These are phyloP conservation scores for Beauveria bassiana DNA, from an alignment of 2,329 filamentous ascomycete genomes.

Conservation along the genomic window DNA sequence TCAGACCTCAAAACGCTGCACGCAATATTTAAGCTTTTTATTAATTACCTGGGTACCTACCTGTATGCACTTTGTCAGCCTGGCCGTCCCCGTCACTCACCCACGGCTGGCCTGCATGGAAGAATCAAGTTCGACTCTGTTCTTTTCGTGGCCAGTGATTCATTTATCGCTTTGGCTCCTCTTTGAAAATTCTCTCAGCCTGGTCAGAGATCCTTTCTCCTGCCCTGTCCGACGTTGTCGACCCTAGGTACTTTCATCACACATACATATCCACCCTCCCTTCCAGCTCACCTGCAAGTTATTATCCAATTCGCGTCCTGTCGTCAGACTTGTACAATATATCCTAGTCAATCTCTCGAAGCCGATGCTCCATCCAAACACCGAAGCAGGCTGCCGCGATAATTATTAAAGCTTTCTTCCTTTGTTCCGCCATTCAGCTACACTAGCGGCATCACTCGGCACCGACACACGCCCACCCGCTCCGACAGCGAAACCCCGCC, in stretches of 20 bases:
- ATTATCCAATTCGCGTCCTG: too few relatives aligned
- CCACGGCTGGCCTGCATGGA: not conserved
- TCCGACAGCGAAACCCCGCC: conserved; percentile 6
- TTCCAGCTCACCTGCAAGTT: too few relatives aligned
- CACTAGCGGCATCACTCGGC: not conserved
- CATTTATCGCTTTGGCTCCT: not conserved
- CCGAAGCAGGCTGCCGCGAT: too few relatives aligned
- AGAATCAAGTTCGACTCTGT: not conserved
- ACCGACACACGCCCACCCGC: not conserved
- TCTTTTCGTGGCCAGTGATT: not conserved
- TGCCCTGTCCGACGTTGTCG: not conserved
- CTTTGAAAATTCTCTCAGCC: not conserved
- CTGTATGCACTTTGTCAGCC: too few relatives aligned
- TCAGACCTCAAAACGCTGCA: not conserved
- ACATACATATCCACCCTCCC: not conserved
- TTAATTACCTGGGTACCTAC: too few relatives aligned
- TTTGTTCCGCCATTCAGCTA: not conserved
- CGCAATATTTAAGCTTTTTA: not conserved
- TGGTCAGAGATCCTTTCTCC: not conserved
- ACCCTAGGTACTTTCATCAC: too few relatives aligned
- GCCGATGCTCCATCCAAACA: too few relatives aligned
- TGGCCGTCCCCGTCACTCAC: not conserved
- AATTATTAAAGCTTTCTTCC: too few relatives aligned
- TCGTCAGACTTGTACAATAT: too few relatives aligned
- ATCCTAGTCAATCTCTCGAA: too few relatives aligned